These are phyloP conservation scores for Penicillium sclerotiorum DNA, from an alignment of 2,329 filamentous ascomycete genomes.

Conservation along the genomic window DNA sequence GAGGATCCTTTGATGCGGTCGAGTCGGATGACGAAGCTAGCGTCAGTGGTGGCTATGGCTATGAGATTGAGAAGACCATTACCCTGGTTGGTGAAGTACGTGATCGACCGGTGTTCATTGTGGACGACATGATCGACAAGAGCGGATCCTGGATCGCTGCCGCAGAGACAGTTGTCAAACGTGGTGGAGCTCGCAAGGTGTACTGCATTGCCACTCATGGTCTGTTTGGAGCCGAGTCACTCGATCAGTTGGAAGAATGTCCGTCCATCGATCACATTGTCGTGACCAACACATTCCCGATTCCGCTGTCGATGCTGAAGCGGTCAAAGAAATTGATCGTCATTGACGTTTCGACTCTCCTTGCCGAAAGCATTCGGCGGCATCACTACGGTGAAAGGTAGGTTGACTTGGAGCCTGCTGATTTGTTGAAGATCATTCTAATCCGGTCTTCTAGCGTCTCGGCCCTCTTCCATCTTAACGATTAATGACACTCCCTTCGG, in stretches of 20 bases:
- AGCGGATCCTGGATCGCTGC: conserved; percentile 95
- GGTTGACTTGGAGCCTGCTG: conserved; percentile 59
- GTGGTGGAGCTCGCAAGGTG: conserved; percentile 86
- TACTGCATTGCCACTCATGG: conserved; percentile 98
- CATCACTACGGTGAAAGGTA: conserved; percentile 89
- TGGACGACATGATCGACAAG: conserved; percentile 99
- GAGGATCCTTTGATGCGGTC: conserved; percentile 81
- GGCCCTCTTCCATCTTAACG: conserved; percentile 66
- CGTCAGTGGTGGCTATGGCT: conserved; percentile 67
- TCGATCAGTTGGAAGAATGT: conserved; percentile 88
- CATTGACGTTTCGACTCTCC: conserved; percentile 82
- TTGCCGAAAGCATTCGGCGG: conserved; percentile 89
- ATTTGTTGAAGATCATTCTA: background rate
- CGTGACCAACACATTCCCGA: conserved; percentile 96
- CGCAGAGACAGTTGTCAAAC: conserved; percentile 93
- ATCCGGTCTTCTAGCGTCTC: conserved; percentile 44
- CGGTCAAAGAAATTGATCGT: conserved; percentile 81
- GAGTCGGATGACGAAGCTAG: conserved; percentile 79
- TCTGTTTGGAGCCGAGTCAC: conserved; percentile 84
- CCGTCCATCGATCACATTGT: conserved; percentile 92
- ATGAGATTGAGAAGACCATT: conserved; percentile 87
- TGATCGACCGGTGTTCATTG: conserved; percentile 84
- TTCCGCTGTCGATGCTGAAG: conserved; percentile 71
- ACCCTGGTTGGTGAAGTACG: conserved; percentile 96
- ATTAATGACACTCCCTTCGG: conserved; percentile 30